Base-by-base conservation (phyloP, 2,329 filamentous ascomycete species). In the Geosmithia flava region DNA sequence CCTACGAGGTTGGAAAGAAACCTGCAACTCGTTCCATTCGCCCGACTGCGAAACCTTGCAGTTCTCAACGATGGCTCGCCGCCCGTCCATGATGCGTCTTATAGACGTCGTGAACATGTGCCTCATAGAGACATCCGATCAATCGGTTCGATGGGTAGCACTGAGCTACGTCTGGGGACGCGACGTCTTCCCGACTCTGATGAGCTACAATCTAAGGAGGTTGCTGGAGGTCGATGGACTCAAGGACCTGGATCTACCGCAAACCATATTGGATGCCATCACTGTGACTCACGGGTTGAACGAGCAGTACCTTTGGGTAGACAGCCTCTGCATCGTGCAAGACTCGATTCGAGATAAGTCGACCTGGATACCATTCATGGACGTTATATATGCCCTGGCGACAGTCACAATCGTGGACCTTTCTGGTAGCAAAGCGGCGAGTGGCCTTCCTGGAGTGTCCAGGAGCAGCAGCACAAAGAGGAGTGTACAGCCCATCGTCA, bases 251-350 rank as follows among this genome's bases (percentile, higher is more conserved):
- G 11, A 65, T 15, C 55, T 70, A 16, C 67, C 65, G 37, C 61
- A 63, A 47, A 68, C 67, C 5, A 65, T 70, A 47, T 48, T 62
- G 17, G 68, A 70, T 51, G 67, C 67, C 49, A 67, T 71, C 51
- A 68, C 65, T 62, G 54, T 72, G 17, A 59, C 67, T 20, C 65
- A 62, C 51, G 69, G 68, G 55, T 57, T 72, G 10, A 64, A 64
- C 1, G 59, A 69, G 23, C 62, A 63, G 2, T 63, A 68, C 48
- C 57, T 74, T 19, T 74, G 70, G 71, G 64, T 73, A 39, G 70
- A 74, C 51, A 59, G 64, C 23, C 57, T 70, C 46, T 71, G 68
- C 46, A 68, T 71, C 49, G 60, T 68, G 6, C 70, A 73, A 53
- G 67, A 71, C 48, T 65, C 70, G 16, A 5, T n/a, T 2, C 19